Evolutionary conservation across 2,329 filamentous ascomycete species (phyloP).

Genomic region (Tolypocladium paradoxum): DNA sequence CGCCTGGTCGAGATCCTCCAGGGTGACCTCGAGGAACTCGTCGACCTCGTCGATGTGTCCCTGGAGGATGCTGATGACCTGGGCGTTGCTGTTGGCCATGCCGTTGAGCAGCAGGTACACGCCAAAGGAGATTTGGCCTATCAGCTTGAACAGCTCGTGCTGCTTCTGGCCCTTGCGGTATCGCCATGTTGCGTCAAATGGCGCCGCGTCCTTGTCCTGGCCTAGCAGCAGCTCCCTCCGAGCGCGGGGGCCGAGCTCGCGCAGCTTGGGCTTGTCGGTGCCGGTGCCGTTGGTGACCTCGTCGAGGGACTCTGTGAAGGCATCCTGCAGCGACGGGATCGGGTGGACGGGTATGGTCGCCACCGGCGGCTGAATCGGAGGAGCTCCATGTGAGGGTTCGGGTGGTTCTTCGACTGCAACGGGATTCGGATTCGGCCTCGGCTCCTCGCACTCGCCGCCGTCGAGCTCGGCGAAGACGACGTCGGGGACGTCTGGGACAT

Average conservation of each 20-base stretch:
- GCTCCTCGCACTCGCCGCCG: constrained; percentile 2
- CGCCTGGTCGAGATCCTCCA: constrained; percentile 75
- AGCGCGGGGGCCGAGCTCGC: constrained; percentile 44
- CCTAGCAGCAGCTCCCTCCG: constrained; percentile 60
- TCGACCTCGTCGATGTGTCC: constrained; percentile 91
- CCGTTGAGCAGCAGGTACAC: constrained; percentile 78
- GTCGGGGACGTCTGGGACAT: neutral
- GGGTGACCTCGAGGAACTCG: constrained; percentile 74
- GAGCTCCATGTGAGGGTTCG: too few species aligned
- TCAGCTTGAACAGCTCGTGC: constrained; percentile 81
- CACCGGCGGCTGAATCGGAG: too few species aligned
- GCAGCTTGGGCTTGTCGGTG: constrained; percentile 38
- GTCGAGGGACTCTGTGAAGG: constrained; percentile 71
- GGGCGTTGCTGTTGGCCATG: constrained; percentile 77
- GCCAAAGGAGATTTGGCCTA: constrained; percentile 88
- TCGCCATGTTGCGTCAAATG: constrained; percentile 67
- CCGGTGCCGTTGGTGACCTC: constrained; percentile 50
- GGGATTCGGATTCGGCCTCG: neutral
- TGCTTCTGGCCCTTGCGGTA: constrained; percentile 64
- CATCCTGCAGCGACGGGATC: constrained; percentile 64
- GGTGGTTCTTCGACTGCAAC: neutral
- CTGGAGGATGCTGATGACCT: constrained; percentile 83
- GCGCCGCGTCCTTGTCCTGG: constrained; percentile 54
- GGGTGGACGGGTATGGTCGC: constrained; percentile 44
- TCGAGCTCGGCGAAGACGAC: constrained; percentile 7